phyloP scores from a whole-genome alignment of 139 green algal species.

The Nannochloris sp. region DNA sequence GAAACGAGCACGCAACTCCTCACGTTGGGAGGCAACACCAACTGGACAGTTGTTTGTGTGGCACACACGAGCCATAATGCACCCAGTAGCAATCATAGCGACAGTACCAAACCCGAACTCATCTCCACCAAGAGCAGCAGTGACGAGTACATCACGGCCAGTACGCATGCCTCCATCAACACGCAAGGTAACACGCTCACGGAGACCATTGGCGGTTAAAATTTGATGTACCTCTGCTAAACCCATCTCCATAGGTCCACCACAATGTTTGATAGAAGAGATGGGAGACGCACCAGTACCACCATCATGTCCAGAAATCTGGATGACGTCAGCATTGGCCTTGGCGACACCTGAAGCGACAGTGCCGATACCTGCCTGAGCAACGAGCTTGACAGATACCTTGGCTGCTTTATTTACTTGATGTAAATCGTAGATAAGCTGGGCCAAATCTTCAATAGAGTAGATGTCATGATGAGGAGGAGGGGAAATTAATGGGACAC shows the following conservation, averaged over 20 bases:
- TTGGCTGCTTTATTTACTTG: slow-evolving; percentile 78
- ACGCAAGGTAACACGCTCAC: slow-evolving; percentile 88
- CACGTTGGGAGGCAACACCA: slow-evolving; percentile 90
- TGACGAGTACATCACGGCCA: slow-evolving; percentile 86
- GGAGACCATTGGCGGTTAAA: slow-evolving; percentile 85
- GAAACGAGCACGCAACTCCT: slow-evolving; percentile 96
- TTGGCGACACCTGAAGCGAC: slow-evolving; percentile 95
- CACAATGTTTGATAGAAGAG: slow-evolving; percentile 96
- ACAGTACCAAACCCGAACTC: slow-evolving; percentile 98
- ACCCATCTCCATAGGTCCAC: slow-evolving; percentile 96
- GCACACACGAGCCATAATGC: slow-evolving; percentile 99
- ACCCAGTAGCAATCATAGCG: slow-evolving; percentile 95
- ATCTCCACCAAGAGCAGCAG: slow-evolving; percentile 85
- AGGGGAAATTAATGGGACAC: slow-evolving; percentile 96
- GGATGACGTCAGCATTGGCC: slow-evolving; percentile 97
- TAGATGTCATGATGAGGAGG: slow-evolving; percentile 99
- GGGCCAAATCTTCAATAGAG: slow-evolving; percentile 98
- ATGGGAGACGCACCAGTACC: slow-evolving; percentile 95
- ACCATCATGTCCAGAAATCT: slow-evolving; percentile 92
- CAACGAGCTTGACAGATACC: slow-evolving; percentile 98
- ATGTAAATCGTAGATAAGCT: slow-evolving; percentile 98
- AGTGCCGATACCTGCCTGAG: slow-evolving; percentile 96
- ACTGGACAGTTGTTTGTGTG: slow-evolving; percentile 99
- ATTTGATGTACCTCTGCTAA: slow-evolving; percentile 78
- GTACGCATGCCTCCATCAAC: slow-evolving; percentile 90